A percentile compares a stretch with the other conserved stretches of the same genome.
phyloP scores from a whole-genome alignment of 2,329 filamentous ascomycete genomes.

The Cercospora sesami region DNA sequence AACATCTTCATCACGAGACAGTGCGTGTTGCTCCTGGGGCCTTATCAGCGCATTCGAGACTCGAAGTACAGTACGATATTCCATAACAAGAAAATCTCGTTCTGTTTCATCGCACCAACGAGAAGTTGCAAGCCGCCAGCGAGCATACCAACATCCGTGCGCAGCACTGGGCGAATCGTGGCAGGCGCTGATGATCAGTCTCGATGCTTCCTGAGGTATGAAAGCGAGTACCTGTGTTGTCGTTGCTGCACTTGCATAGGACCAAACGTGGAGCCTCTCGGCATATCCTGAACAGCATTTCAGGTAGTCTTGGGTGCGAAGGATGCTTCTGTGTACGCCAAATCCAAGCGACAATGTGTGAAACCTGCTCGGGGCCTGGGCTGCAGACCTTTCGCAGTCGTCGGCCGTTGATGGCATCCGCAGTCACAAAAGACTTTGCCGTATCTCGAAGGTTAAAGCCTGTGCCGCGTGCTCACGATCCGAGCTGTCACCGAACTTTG shows the following conservation, averaged over 20 bases:
- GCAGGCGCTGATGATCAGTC: not conserved
- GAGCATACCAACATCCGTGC: not conserved
- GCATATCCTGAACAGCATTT: not conserved
- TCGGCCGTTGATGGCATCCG: not conserved
- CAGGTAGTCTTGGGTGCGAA: not conserved
- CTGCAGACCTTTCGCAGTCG: not conserved
- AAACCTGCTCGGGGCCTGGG: not conserved
- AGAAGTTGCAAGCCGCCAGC: not conserved
- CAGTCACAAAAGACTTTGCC: not conserved
- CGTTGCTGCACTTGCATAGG: not conserved
- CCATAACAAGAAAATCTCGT: not conserved
- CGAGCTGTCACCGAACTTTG: not conserved
- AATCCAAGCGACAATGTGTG: not conserved
- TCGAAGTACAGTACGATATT: not conserved
- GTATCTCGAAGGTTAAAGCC: not conserved
- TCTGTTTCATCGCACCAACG: not conserved
- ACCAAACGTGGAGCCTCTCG: not conserved
- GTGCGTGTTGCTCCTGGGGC: not conserved
- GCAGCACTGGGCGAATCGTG: not conserved
- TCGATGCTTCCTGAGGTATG: not conserved
- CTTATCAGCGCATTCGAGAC: not conserved
- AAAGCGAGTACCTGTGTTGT: not conserved
- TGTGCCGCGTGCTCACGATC: not conserved
- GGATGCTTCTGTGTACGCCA: not conserved
- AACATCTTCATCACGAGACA: not conserved